Evolutionary conservation across 139 green algal genomes (phyloP), one percentile per base, ranked within the genome.

Genomic region (Picochlorum sp.): DNA sequence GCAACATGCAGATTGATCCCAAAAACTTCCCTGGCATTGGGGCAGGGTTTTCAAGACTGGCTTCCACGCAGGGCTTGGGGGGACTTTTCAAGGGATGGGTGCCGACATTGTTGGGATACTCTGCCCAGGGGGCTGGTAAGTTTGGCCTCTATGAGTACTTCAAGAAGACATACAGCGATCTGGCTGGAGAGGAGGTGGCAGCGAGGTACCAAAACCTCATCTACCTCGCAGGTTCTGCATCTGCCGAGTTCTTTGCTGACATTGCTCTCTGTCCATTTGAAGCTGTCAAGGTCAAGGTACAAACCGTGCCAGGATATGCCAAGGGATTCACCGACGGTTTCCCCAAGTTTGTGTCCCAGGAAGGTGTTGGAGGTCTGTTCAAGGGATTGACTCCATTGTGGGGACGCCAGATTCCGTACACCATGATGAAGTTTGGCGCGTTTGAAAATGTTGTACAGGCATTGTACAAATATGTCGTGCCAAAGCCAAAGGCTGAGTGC

Each of bases 211-310:
- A 96, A 78, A 92, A 80, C 54, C 41, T 88, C 16, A 85, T 97
- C 30, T 97, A 80, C 83, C 70, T 96, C 49, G 88, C 85, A 0
- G 88, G 79, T 47, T 92, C 84, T 15, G 90, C 90, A 18, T 91
- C 78, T 34, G 90, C 90, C 28, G 90, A 97, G 77, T 95, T 97
- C 80, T 91, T 97, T 71, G 90, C 90, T 26, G 90, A 97, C 74
- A 88, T 96, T 61, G 87, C 83, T 6, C 81, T 97, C 4, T 95
- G 87, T 59, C 90, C 90, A 49, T 95, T 95, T 52, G 90, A 97
- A 78, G 90, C 90, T n/a, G 86, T 96, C 56, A 96, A 96, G 84
- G 88, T 95, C 64, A 92, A 92, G 78, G 88, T 97, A 30, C 90
- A 97, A 81, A 97, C 90, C 1, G 74, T 83, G 28, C 88, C 89